Conservation (phyloP, 495 filamentous ascomycete species). For the Pseudoneurospora amorphoporcata region DNA sequence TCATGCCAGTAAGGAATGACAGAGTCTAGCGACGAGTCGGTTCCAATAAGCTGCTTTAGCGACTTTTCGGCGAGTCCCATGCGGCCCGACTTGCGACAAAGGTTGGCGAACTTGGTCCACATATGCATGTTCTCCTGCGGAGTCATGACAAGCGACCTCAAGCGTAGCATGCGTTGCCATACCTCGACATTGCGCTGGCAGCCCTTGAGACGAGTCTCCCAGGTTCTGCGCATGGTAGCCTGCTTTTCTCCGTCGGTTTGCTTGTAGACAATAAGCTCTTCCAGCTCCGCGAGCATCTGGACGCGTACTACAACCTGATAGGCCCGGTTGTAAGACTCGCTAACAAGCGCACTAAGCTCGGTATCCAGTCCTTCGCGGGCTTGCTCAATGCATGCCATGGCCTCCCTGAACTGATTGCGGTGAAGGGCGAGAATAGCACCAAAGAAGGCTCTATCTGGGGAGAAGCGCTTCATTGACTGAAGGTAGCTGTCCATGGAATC, state of each 20-base stretch:
- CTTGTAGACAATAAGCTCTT: constrained; percentile 97
- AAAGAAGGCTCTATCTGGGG: constrained; percentile 93
- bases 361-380: constrained; percentile 90
- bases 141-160: constrained; percentile 80
- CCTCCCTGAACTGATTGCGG: constrained; percentile 87
- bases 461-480: constrained; percentile 82
- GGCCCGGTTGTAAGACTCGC: constrained; percentile 92
- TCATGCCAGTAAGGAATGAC: constrained; percentile 46
- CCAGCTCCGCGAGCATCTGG: constrained; percentile 96
- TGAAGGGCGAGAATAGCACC: constrained; percentile 89
- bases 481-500: constrained; percentile 96
- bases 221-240: constrained; percentile 81
- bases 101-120: constrained; percentile 98
- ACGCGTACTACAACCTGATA: constrained; percentile 94
- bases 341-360: constrained; percentile 85
- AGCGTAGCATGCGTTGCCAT: constrained; percentile 96
- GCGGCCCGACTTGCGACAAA: constrained; percentile 90
- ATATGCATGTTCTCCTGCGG: constrained; percentile 92
- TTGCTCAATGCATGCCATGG: constrained; percentile 73
- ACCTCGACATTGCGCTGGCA: constrained; percentile 97
- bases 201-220: constrained; percentile 88
- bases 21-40: constrained; percentile 52
- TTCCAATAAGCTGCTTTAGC: constrained; percentile 58
- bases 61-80: constrained; percentile 95
- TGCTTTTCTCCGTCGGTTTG: constrained; percentile 82